These are phyloP conservation scores for Aspergillus bertholletiae DNA, from an alignment of 495 filamentous ascomycete genomes.

Conservation along the genomic window DNA sequence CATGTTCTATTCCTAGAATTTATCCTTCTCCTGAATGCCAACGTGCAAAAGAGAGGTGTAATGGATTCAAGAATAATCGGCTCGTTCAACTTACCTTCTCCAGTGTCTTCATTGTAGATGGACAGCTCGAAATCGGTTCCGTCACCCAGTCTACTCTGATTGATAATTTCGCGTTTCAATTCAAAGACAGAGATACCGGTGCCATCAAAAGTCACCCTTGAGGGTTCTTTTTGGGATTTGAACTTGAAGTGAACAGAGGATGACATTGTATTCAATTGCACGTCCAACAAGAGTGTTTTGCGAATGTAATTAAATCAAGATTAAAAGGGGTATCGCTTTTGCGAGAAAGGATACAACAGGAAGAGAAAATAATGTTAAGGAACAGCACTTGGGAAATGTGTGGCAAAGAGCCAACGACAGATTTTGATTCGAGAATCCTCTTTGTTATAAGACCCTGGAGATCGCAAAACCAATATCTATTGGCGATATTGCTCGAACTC, in stretches of 20 bases:
- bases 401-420: constrained; percentile 14
- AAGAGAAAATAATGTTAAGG: background rate
- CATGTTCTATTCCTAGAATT: too few species aligned
- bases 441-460: constrained; percentile 10
- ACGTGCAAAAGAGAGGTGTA: background rate
- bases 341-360: constrained; percentile 24
- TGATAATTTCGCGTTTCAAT: constrained; percentile 96
- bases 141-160: constrained; percentile 88
- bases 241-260: constrained; percentile 99
- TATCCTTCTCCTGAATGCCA: too few species aligned
- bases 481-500: constrained; percentile 23
- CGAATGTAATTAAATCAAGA: constrained; percentile 32
- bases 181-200: constrained; percentile 98
- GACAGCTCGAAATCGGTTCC: constrained; percentile 95
- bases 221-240: constrained; percentile 96
- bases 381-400: constrained; percentile 14
- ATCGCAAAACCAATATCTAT: constrained; percentile 31
- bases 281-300: constrained; percentile 27
- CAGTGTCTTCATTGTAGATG: constrained; percentile 85
- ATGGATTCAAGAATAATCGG: constrained; percentile 1
- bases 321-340: constrained; percentile 27
- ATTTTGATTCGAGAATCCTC: constrained; percentile 14
- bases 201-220: constrained; percentile 93
- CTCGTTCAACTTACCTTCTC: constrained; percentile 67
- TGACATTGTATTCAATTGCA: constrained; percentile 70